phyloP scores from a whole-genome alignment of 495 filamentous ascomycete genomes.

The Letharia columbiana region DNA sequence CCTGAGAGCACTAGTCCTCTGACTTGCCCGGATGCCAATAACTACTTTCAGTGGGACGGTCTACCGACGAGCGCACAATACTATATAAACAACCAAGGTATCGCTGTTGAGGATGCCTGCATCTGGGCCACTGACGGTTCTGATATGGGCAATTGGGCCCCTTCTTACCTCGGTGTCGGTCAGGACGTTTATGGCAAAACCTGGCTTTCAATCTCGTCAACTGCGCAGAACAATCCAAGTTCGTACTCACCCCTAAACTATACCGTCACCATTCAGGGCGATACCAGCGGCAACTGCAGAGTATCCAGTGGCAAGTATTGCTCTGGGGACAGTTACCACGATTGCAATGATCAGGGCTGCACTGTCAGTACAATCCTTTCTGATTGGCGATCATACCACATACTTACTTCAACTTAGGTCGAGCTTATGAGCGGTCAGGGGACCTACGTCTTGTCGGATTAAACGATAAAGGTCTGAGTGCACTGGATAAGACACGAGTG shows the following conservation, averaged over 20 bases:
- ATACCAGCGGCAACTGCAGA: constrained; percentile 59
- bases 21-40: constrained; percentile 60
- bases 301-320: constrained; percentile 60
- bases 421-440: constrained; percentile 40
- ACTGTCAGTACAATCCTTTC: constrained; percentile 48
- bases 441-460: constrained; percentile 36
- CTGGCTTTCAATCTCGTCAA: constrained; percentile 74
- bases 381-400: constrained; percentile 8
- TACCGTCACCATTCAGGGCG: constrained; percentile 61
- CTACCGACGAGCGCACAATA: constrained; percentile 83
- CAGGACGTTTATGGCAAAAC: constrained; percentile 52
- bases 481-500: neutral
- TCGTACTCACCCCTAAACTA: constrained; percentile 55
- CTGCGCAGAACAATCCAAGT: constrained; percentile 54
- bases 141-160: constrained; percentile 78
- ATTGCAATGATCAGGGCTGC: constrained; percentile 49
- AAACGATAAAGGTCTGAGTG: neutral
- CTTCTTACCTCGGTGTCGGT: constrained; percentile 80
- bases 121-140: constrained; percentile 57
- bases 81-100: constrained; percentile 82
- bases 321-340: constrained; percentile 31
- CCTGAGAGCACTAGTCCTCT: constrained; percentile 51
- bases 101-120: constrained; percentile 62
- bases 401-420: constrained; percentile 30
- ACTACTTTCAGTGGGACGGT: constrained; percentile 71